Base-by-base conservation (phyloP, 2,329 filamentous ascomycete genomes). In the Cercospora sp. region DNA sequence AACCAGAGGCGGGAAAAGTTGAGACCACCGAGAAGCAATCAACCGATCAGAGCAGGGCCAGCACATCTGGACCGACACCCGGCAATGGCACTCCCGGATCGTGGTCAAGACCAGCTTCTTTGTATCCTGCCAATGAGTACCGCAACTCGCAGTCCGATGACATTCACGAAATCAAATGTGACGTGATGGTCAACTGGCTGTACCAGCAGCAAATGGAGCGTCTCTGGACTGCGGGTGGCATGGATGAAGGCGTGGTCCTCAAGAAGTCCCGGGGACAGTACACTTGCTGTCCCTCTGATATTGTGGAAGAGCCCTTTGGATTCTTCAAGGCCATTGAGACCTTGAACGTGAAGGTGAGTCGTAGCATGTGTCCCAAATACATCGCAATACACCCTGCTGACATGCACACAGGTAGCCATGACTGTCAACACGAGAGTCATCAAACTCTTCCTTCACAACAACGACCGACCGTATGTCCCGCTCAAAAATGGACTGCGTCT, bases 371-470 rank as follows among this genome's bases (percentile, higher is more conserved):
- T 5, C 3, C 33, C 20, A 45, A 13, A 13, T n/a, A 18, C 31
- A 23, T 36, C 6, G 48, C 5, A 23, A 45, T 16, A 23, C 12
- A 18, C 51, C 7, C 13, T 10, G 30, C 60, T 64, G 42, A 70
- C 33, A 30, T 8, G n/a, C 67, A 71, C 58, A 76, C 67, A 89
- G 86, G 87, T 85, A 73, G 88, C 88, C 61, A 89, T 91, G 85
- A 91, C 89, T 3, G 83, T 90, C 70, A 89, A 87, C 75, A 90
- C 88, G 3, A 82, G 84, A 67, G 85, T 90, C 48, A 88, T 90
- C 73, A 85, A 86, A 71, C 82, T 88, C 30, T 84, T 91, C 69
- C 79, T 90, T 6, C 79, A 84, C 66, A 79, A 82, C 60, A 83
- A 81, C 57, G 80, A 83, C 23, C 71, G 81, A 23, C 80, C 85